phyloP scores from a whole-genome alignment of 768 basidiomycete species.

The Trametes maxima region DNA sequence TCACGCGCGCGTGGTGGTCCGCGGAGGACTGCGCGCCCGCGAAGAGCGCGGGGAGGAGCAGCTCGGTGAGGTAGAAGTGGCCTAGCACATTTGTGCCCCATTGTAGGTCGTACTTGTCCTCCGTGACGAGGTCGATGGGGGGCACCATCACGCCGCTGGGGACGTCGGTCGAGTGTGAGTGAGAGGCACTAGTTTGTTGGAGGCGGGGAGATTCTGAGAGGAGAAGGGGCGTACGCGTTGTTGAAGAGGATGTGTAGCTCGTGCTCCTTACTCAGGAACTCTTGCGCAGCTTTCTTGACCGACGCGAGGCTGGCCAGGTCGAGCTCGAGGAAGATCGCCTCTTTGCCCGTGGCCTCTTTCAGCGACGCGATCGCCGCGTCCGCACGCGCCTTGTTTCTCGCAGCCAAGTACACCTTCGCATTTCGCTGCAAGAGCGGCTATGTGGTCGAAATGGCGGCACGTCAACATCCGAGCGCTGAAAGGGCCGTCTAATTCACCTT shows the following conservation, averaged over 20 bases:
- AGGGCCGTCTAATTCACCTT: constrained; percentile 23
- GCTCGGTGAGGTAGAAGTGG: constrained; percentile 34
- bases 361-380: constrained; percentile 55
- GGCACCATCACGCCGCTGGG: constrained; percentile 52
- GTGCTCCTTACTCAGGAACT: constrained; percentile 46
- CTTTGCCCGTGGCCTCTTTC: constrained; percentile 45
- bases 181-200: too few relatives aligned
- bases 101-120: constrained; percentile 53
- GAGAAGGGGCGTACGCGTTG: constrained; percentile 45
- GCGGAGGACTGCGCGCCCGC: constrained; percentile 41
- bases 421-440: constrained; percentile 58
- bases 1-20: constrained; percentile 48
- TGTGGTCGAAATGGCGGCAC: neutral
- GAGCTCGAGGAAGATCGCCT: constrained; percentile 46
- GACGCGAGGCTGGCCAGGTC: constrained; percentile 44
- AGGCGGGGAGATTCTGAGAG: neutral
- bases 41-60: constrained; percentile 51
- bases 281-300: constrained; percentile 42
- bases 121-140: constrained; percentile 45
- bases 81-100: constrained; percentile 62
- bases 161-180: neutral
- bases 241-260: constrained; percentile 54
- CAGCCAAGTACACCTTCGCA: constrained; percentile 68
- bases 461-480: neutral
- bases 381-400: constrained; percentile 48